Evolutionary conservation across 257 asterid genomes (phyloP).

Genomic region (Thymus quinquecostatus): DNA sequence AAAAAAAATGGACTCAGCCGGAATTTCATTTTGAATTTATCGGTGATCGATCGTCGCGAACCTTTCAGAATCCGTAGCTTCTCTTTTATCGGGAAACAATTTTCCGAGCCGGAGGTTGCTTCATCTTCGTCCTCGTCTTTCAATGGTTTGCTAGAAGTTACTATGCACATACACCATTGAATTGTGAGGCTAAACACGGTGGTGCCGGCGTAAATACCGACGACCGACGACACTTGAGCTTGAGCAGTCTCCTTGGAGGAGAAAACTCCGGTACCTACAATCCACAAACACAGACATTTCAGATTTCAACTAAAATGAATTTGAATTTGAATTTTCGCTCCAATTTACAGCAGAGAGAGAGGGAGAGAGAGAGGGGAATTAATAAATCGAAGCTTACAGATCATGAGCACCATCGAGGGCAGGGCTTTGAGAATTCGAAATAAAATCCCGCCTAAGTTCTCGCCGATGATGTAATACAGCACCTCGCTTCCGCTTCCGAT

Average conservation of each 20-base stretch:
- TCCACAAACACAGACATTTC: neutral
- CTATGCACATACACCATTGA: constrained; percentile 55
- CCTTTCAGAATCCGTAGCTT: constrained; percentile 31
- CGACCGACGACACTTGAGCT: constrained; percentile 44
- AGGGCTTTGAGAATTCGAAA: constrained; percentile 59
- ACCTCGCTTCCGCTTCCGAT: no score
- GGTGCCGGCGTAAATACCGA: no score
- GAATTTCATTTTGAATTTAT: neutral
- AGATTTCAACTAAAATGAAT: neutral
- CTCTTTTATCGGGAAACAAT: constrained; percentile 33
- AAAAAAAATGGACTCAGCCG: no score
- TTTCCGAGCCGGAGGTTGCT: constrained; percentile 10
- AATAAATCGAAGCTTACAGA: constrained; percentile 46
- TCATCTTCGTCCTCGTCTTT: constrained; percentile 23
- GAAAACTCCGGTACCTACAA: constrained; percentile 50
- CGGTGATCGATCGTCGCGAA: neutral
- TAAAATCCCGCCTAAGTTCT: constrained; percentile 51
- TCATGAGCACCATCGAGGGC: constrained; percentile 59
- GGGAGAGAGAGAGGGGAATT: no score
- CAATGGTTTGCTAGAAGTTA: constrained; percentile 38
- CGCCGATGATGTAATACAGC: no score
- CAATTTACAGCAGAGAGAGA: no score
- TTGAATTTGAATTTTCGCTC: no score
- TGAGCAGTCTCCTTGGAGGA: constrained; percentile 46
- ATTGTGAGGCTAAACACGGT: constrained; percentile 52